These are phyloP conservation scores for Nepenthes mirabilis DNA, from an alignment of 148 eudicot genomes.

Conservation along the genomic window DNA sequence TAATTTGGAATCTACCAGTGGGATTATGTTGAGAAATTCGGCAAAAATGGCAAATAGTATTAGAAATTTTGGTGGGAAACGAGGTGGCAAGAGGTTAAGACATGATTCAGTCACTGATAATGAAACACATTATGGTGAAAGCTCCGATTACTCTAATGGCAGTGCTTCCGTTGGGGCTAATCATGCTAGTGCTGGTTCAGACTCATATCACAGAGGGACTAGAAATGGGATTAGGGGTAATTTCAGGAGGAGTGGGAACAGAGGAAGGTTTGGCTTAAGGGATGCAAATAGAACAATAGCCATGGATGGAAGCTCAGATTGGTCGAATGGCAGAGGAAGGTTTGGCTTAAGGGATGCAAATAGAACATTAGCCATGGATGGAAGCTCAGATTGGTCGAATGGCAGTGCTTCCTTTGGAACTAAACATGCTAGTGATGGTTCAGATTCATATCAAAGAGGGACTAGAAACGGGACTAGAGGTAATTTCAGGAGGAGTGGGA, in stretches of 20 bases:
- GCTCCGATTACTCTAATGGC: neutral
- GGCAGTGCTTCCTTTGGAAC: neutral
- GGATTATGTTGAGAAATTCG: neutral
- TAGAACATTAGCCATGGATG: too few species aligned
- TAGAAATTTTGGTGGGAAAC: too few species aligned
- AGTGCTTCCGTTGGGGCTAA: neutral
- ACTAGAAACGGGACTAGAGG: neutral
- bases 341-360: too few species aligned
- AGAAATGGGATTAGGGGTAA: slow-evolving; percentile 1
- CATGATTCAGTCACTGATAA: too few species aligned
- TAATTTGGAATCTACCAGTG: neutral
- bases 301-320: too few species aligned
- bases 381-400: neutral
- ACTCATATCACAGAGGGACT: neutral
- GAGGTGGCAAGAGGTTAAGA: too few species aligned
- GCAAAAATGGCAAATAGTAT: neutral
- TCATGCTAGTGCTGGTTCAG: neutral
- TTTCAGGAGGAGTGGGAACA: slow-evolving; percentile 11
- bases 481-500: slow-evolving; percentile 12
- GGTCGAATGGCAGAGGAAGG: slow-evolving; percentile 11
- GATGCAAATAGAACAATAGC: too few species aligned
- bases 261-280: neutral
- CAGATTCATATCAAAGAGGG: neutral
- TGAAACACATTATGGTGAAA: neutral
- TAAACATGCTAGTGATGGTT: neutral